Conservation (phyloP, 2,329 filamentous ascomycete genomes). For the Apiospora marii region DNA sequence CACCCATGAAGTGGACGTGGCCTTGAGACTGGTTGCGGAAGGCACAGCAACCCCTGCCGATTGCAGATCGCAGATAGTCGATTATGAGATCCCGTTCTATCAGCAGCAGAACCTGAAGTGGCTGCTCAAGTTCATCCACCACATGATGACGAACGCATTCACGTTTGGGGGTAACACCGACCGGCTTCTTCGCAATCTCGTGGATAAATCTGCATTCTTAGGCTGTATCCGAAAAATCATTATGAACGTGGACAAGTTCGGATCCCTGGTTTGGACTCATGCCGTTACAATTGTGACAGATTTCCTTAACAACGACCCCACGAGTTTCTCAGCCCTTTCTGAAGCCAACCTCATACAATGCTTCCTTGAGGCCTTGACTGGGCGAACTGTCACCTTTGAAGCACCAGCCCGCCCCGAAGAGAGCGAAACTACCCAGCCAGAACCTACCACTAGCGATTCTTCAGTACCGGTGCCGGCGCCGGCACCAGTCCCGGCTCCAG, state of each 20-base stretch:
- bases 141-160: conserved; percentile 85
- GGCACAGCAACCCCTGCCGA: conserved; percentile 74
- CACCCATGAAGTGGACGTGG: conserved; percentile 76
- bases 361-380: conserved; percentile 83
- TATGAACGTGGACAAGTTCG: conserved; percentile 79
- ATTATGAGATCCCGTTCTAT: conserved; percentile 93
- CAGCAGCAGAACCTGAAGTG: conserved; percentile 93
- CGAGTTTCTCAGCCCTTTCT: conserved; percentile 93
- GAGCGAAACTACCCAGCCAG: conserved; percentile 34
- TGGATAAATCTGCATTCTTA: conserved; percentile 89
- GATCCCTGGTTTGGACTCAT: conserved; percentile 95
- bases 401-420: conserved; percentile 42
- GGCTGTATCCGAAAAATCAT: conserved; percentile 82
- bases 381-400: conserved; percentile 52
- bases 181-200: conserved; percentile 87
- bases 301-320: conserved; percentile 98
- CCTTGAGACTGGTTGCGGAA: conserved; percentile 69
- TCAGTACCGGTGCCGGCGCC: not conserved
- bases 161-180: conserved; percentile 82
- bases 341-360: conserved; percentile 91
- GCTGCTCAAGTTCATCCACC: conserved; percentile 94
- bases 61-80: conserved; percentile 82
- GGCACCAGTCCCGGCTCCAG: not conserved
- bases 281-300: conserved; percentile 90
- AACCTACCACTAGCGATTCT: not conserved